phyloP scores from a whole-genome alignment of 2,329 filamentous ascomycete species.

The Trichocomaceae sp. region DNA sequence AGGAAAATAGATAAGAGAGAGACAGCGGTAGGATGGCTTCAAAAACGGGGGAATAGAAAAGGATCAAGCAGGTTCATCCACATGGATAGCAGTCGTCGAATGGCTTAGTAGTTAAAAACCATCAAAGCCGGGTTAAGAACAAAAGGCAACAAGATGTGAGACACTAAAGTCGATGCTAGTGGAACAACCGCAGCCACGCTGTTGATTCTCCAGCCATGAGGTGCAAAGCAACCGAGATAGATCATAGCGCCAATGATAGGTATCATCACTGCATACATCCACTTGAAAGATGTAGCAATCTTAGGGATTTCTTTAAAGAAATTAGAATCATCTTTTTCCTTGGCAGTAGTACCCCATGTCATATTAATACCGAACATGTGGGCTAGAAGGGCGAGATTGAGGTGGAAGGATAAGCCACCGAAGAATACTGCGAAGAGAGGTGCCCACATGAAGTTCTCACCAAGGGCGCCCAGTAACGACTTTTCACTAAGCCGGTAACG shows the following conservation, averaged over 20 bases:
- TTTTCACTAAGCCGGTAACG: constrained; percentile 56
- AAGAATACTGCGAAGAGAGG: constrained; percentile 67
- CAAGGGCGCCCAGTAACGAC: constrained; percentile 43
- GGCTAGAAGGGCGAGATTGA: constrained; percentile 69
- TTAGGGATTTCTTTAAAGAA: constrained; percentile 81
- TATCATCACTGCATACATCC: constrained; percentile 45
- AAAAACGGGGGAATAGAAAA: too few species aligned
- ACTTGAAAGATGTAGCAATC: constrained; percentile 73
- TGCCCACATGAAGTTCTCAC: constrained; percentile 59
- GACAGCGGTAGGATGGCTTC: too few species aligned
- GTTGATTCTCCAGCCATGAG: constrained; percentile 37
- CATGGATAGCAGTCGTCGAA: too few species aligned
- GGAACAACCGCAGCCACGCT: constrained; percentile 17
- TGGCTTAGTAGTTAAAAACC: constrained; percentile 19
- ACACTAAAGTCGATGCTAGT: constrained; percentile 16
- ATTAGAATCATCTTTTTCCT: constrained; percentile 68
- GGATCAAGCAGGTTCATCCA: too few species aligned
- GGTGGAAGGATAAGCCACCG: constrained; percentile 62
- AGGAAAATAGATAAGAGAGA: too few species aligned
- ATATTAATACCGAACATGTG: constrained; percentile 85
- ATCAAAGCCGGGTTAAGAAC: constrained; percentile 19
- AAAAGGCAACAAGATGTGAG: constrained; percentile 17
- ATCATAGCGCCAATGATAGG: constrained; percentile 21
- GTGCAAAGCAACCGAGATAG: constrained; percentile 24
- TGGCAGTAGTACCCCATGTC: constrained; percentile 77